phyloP scores from a whole-genome alignment of 2,329 filamentous ascomycete species.

The Fusarium udum region DNA sequence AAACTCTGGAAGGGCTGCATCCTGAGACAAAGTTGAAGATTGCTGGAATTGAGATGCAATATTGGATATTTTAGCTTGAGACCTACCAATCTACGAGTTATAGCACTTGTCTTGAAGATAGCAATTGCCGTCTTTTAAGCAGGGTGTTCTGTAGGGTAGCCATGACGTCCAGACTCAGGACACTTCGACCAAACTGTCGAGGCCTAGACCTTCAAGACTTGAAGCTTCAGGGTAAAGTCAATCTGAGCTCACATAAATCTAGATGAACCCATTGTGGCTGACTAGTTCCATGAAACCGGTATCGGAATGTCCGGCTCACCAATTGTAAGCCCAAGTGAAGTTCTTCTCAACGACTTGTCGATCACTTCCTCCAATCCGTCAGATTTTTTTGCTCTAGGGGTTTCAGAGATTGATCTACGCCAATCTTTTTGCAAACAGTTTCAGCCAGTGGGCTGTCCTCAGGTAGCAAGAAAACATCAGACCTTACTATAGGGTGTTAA shows the following conservation, averaged over 20 bases:
- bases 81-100: neutral
- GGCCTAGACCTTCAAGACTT: neutral
- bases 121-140: accelerated
- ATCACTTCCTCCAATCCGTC: neutral
- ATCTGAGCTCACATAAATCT: neutral
- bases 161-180: neutral
- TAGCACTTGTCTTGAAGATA: neutral
- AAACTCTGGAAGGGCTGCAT: neutral
- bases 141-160: neutral
- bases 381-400: conserved; percentile 2
- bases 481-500: too few species aligned
- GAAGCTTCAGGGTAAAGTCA: neutral
- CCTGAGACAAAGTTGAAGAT: neutral
- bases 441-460: neutral
- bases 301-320: conserved; percentile 17
- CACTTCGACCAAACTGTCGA: neutral
- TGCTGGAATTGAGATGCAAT: neutral
- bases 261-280: neutral
- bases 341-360: neutral
- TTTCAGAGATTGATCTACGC: neutral
- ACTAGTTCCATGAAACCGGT: neutral
- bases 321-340: neutral
- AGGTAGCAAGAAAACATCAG: too few species aligned
- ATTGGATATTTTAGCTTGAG: neutral
- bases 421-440: neutral